These are phyloP conservation scores for Chlamydomonas sp. DNA, from an alignment of 139 green algal genomes.

Conservation along the genomic window DNA sequence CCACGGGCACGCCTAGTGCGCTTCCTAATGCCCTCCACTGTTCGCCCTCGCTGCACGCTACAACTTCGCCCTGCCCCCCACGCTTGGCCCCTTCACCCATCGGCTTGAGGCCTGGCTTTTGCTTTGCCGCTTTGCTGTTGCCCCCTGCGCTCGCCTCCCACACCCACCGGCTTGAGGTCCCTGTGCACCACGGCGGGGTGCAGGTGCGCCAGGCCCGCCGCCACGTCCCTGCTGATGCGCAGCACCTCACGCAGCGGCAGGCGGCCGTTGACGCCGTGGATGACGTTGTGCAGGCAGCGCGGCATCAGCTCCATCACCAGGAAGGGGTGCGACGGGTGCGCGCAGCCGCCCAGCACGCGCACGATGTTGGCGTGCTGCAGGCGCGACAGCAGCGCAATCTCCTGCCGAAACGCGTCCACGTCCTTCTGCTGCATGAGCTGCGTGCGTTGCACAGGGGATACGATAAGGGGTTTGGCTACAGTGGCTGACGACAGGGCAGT, in stretches of 20 bases:
- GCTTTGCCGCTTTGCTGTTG: no score
- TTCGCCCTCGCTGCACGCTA: no score
- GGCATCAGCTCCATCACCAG: constrained; percentile 48
- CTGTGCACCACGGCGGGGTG: constrained; percentile 80
- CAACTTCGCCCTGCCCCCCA: no score
- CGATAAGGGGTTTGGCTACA: no score
- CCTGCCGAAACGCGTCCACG: constrained; percentile 23
- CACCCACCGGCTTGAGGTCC: constrained; percentile 62
- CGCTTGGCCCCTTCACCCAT: no score
- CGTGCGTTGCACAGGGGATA: no score
- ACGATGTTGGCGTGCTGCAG: constrained; percentile 39
- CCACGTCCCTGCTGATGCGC: constrained; percentile 53
- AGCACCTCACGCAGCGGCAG: constrained; percentile 18
- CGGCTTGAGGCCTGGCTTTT: no score
- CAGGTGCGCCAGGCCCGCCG: constrained; percentile 70
- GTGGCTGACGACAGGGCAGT: no score
- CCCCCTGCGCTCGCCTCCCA: no score
- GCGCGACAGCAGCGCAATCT: constrained; percentile 28
- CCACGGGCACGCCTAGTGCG: no score
- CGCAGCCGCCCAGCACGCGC: constrained; percentile 40
- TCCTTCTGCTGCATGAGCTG: constrained; percentile 8
- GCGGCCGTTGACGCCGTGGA: constrained; percentile 1
- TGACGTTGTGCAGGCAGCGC: constrained; percentile 29
- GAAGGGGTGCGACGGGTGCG: constrained; percentile 25
- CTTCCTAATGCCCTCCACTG: no score